Evolutionary conservation across 306 rosid genomes (phyloP), one percentile per base, ranked within the genome.

Genomic region (Citrullus amarus): DNA sequence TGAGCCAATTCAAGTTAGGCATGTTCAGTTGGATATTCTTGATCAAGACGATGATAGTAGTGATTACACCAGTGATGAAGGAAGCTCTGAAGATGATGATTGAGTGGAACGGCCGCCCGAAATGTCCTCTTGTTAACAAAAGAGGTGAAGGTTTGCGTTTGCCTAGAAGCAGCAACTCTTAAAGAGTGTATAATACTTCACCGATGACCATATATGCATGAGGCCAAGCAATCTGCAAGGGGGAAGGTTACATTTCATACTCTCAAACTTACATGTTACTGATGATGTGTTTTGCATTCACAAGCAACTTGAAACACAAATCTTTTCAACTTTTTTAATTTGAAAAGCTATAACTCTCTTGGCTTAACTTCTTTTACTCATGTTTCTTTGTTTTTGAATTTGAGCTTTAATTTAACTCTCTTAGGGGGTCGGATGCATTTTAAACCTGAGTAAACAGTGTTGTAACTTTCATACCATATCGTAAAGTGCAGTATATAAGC

Each of bases 51-150:
- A 88, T 78, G 95, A 91, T 65, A 92, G 93, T 70, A 93, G 97
- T 81, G 98, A 89, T 84, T 95, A 92, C 82, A 92, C 92, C 62
- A 89, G 94, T 20, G 96, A 89, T 1, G 98, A 92, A 14, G 97
- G 87, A 65, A 91, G 96, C 86, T 88, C 95, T 53, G 95, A 90
- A 28, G 95, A 89, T 58, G 95, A 92, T 77, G 97, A 92, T 81
- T 92, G 84, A 65, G 3, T 43, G 38, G 38, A 65, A 6, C 13
- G 0, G 46, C 20, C 25, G 25, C 6, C 48, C 2, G 8, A 34
- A 34, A 16, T 36, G 71, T 9, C 17, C 32, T 1, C 30, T 9
- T n/a, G 12, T 7, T 41, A 53, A 67, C 9, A n/a, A 32, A 32
- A 15, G 39, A 14, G 8, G 17, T 28, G 1, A 17, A 39, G 17